phyloP scores from a whole-genome alignment of 805 yeast species.

The Ogataea haglerorum region DNA sequence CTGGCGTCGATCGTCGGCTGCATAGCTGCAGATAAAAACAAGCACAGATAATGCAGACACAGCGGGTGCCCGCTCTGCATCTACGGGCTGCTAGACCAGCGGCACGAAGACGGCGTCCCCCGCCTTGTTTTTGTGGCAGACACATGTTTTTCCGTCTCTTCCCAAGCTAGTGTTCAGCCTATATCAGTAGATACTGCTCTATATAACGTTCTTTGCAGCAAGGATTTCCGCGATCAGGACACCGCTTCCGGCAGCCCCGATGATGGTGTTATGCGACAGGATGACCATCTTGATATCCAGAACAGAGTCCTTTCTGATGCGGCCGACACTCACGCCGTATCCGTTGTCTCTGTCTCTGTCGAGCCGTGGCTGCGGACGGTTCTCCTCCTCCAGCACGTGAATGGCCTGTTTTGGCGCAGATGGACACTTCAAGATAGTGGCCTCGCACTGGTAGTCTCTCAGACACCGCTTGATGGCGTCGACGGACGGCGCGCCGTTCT shows the following conservation, averaged over 20 bases:
- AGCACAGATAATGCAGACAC: neutral
- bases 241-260: slow-evolving; percentile 99
- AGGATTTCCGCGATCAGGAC: slow-evolving; percentile 90
- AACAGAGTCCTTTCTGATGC: slow-evolving; percentile 90
- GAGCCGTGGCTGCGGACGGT: slow-evolving; percentile 96
- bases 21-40: neutral
- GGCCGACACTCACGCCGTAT: slow-evolving; percentile 90
- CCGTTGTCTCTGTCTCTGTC: slow-evolving; percentile 96
- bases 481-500: slow-evolving; percentile 77
- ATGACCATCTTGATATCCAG: slow-evolving; percentile 95
- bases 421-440: slow-evolving; percentile 71
- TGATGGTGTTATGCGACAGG: slow-evolving; percentile 93
- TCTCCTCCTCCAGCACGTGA: slow-evolving; percentile 84
- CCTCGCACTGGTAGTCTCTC: slow-evolving; percentile 77
- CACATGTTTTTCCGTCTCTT: too few relatives aligned
- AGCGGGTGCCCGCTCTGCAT: too few relatives aligned
- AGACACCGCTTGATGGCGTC: slow-evolving; percentile 73
- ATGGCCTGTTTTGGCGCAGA: slow-evolving; percentile 94
- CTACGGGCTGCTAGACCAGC: too few relatives aligned
- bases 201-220: slow-evolving; percentile 70
- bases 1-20: slow-evolving; percentile 7
- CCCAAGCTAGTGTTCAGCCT: too few relatives aligned
- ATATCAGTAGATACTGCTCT: slow-evolving; percentile 12
- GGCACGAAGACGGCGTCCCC: too few relatives aligned
- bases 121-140: too few relatives aligned